These are phyloP conservation scores for Cymodocea nodosa DNA, from an alignment of 116 monocot species.

Conservation along the genomic window DNA sequence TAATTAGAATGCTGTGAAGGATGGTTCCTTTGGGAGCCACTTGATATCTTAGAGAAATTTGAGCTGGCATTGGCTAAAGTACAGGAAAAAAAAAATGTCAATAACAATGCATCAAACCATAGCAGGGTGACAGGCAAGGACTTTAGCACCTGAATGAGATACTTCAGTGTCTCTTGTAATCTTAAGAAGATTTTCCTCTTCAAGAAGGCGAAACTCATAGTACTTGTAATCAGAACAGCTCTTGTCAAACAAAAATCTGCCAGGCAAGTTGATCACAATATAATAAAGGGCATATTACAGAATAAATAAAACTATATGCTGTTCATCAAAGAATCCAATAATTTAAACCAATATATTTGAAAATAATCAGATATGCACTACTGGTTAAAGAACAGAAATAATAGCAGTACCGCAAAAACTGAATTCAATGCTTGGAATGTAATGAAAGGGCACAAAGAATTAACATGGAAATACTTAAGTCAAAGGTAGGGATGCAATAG, in stretches of 20 bases:
- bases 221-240: constrained; percentile 83
- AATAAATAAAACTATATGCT: too few species aligned
- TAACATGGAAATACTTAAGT: too few species aligned
- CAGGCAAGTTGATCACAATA: background rate
- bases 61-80: constrained; percentile 8
- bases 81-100: background rate
- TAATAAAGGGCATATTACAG: background rate
- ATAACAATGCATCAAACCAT: background rate
- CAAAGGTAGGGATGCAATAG: too few species aligned
- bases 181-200: constrained; percentile 60
- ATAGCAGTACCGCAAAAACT: too few species aligned
- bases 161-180: constrained; percentile 46
- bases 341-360: background rate
- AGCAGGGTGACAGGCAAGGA: background rate
- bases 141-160: constrained; percentile 21
- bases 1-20: constrained; percentile 49
- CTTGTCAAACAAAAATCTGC: constrained; percentile 85
- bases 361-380: background rate
- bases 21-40: constrained; percentile 24
- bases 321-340: too few species aligned
- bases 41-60: constrained; percentile 12
- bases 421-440: too few species aligned
- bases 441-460: too few species aligned
- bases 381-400: background rate
- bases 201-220: constrained; percentile 59